Percentiles rank a stretch among this genome's conserved stretches.
Conservation (phyloP, 2,329 filamentous ascomycete genomes). For the Neonectria punicea region DNA sequence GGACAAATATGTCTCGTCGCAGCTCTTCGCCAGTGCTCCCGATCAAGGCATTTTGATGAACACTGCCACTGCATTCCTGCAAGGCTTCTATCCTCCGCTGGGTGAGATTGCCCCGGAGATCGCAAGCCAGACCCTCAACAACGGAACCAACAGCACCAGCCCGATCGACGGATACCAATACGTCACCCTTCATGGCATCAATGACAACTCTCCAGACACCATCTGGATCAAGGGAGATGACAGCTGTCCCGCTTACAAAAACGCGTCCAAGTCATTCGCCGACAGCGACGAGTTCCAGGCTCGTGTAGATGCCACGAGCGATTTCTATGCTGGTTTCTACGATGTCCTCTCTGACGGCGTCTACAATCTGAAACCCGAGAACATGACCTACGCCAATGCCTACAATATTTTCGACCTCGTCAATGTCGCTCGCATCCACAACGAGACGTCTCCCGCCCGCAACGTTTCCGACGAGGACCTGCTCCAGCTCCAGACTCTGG, state of each 20-base stretch:
- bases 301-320: slow-evolving; percentile 41
- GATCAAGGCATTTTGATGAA: slow-evolving; percentile 47
- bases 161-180: slow-evolving; percentile 50
- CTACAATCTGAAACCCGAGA: slow-evolving; percentile 44
- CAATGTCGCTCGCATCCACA: slow-evolving; percentile 50
- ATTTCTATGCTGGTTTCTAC: slow-evolving; percentile 47
- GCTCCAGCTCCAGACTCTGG: slow-evolving; percentile 46
- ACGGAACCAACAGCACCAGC: slow-evolving; percentile 42
- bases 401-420: slow-evolving; percentile 51
- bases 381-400: slow-evolving; percentile 49
- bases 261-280: slow-evolving; percentile 42
- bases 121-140: slow-evolving; percentile 45
- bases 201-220: slow-evolving; percentile 46
- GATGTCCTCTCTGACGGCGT: slow-evolving; percentile 43
- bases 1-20: slow-evolving; percentile 45
- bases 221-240: slow-evolving; percentile 53
- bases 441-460: slow-evolving; percentile 42
- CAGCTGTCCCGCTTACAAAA: slow-evolving; percentile 44
- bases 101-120: slow-evolving; percentile 41
- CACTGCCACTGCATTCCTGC: slow-evolving; percentile 50
- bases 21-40: slow-evolving; percentile 48
- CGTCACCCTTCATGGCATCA: slow-evolving; percentile 45
- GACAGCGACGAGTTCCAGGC: slow-evolving; percentile 42
- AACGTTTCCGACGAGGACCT: slow-evolving; percentile 48
- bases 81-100: slow-evolving; percentile 49